Evolutionary conservation across 148 eudicot species (phyloP), one percentile per base, ranked within the genome.

Genomic region (Diospyros lotus): DNA sequence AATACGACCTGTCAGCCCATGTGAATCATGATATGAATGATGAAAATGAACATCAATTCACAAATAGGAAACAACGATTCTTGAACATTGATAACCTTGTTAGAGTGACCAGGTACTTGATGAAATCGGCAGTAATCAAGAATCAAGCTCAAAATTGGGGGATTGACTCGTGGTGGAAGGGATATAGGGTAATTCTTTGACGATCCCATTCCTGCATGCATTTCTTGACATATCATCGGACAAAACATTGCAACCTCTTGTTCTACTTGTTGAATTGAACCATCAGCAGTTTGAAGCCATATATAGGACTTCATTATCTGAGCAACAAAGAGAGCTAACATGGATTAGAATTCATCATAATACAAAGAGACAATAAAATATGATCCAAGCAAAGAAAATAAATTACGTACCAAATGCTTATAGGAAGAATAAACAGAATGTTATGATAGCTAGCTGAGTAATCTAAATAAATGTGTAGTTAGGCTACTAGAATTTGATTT

Each of bases 91-190:
- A 68, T 58, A 78, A 91, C 98, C 98, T 94, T 90, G 83, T 89
- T 87, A 70, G 94, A 91, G 75, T 80, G 97, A 45, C 97, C 98
- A 42, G 87, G 88, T 66, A 86, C 91, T 90, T 89, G 97, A 84
- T 94, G 97, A 72, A 90, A 94, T 73, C 93, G 88, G 76, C 98
- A 94, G 73, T 91, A 94, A 81, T 91, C 98, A 81, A 94, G 87
- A 76, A 94, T 86, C 75, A 90, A 73, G 84, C 97, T 90, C 81
- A 90, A 77, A 86, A 83, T 84, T 8, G 89, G 80, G 45, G 93
- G 89, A 82, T 77, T 87, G 52, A 94, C 95, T 78, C 90, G 85
- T 74, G 88, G 80, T 60, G 95, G 97, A 72, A 94, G 93, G 65
- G 90, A 84, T 71, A 94, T 91, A 41, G 98, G 90, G 73, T 91